Evolutionary conservation across 306 rosid genomes (phyloP).

Genomic region (Fagus crenata): DNA sequence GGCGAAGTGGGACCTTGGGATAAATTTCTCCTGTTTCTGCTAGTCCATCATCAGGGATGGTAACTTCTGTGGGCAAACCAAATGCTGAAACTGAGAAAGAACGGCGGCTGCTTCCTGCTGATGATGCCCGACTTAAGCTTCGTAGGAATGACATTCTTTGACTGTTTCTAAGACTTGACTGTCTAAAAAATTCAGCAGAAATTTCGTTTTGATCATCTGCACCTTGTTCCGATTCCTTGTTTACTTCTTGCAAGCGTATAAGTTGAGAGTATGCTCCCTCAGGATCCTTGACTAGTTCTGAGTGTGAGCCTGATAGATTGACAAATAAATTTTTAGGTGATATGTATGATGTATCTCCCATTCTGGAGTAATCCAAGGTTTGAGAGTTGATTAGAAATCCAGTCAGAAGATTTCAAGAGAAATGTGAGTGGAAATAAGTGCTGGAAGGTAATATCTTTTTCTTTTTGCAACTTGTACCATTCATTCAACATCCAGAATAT

Average conservation of each 20-base stretch:
- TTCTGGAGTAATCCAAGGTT: neutral
- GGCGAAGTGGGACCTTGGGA: conserved; percentile 9
- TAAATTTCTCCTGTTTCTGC: neutral
- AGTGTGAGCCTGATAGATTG: conserved; percentile 54
- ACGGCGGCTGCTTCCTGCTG: conserved; percentile 9
- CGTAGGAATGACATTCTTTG: conserved; percentile 13
- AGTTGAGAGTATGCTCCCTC: conserved; percentile 71
- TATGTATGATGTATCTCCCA: neutral
- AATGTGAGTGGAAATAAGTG: neutral
- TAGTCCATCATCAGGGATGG: neutral
- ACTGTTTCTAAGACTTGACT: conserved; percentile 21
- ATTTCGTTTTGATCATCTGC: conserved; percentile 2
- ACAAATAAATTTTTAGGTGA: conserved; percentile 7
- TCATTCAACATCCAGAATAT: neutral
- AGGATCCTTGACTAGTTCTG: conserved; percentile 50
- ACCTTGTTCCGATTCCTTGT: conserved; percentile 12
- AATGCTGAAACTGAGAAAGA: conserved; percentile 12
- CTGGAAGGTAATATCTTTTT: neutral
- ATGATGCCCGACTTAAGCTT: conserved; percentile 27
- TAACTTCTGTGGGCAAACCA: conserved; percentile 20
- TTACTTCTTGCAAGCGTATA: conserved; percentile 55
- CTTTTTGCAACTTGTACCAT: neutral
- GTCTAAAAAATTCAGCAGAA: neutral
- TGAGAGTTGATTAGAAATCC: neutral
- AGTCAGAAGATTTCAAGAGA: neutral